Evolutionary conservation across 148 eudicot species (phyloP), one percentile per base, ranked within the genome.

Genomic region (Dianthus caryophyllus): DNA sequence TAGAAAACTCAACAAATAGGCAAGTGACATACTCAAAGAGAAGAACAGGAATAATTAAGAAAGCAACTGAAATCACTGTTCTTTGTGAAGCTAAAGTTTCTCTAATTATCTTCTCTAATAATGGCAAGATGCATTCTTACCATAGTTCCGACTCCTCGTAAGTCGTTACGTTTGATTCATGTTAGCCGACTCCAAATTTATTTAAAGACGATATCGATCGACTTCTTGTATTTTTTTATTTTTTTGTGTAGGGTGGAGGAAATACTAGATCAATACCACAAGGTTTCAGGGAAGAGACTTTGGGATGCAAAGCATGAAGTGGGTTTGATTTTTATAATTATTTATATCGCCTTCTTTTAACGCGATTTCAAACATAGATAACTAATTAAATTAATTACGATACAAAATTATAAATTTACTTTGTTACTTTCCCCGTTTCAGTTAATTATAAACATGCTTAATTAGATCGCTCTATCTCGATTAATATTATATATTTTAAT

Each of bases 241-340:
- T 41, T 10, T 69, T 9, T 41, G 0, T 63, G 65, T 66, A 91
- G 97, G 77, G 76, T 91, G 66, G 75, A 70, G 67, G 75, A 86
- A 20, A 83, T 91, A 69, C 75, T 91, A 80, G 90, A 82, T 44
- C 68, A 64, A 26, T 91, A 91, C 66, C 97, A 91, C 64, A 61
- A 61, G 51, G 75, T 67, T 21, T 79, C 90, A n/a, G 96, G 88
- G 27, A 81, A 75, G 59, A 86, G 76, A 73, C 81, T 91, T n/a
- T 91, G 96, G 97, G 97, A 91, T 85, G 90, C 90, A 22, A 88
- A 86, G 61, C 97, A 91, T 91, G 93, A 88, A 82, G 97, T 88
- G 61, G 29, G 75, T 78, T 65, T 41, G 44, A 41, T 41, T 9
- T 47, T 5, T 15, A 13, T 5, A 47, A 1, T 47, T 2, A 47